Evolutionary conservation across 495 filamentous ascomycete genomes (phyloP), one percentile per base, ranked within the genome.

Genomic region (Penicillium simplicissimum): DNA sequence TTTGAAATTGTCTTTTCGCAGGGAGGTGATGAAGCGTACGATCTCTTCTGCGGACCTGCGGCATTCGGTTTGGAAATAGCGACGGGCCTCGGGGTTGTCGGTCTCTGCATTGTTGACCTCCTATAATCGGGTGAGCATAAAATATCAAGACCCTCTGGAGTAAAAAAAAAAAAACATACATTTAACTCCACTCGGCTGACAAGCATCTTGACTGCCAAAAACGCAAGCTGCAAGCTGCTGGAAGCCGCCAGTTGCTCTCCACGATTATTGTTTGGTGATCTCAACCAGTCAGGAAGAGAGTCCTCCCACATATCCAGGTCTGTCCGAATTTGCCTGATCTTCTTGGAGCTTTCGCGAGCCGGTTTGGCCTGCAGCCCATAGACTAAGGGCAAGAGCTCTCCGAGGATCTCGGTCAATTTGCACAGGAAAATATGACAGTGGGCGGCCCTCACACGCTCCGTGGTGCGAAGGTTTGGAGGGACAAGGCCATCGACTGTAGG

Each of bases 361-460:
- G 69, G 65, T 55, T 79, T 76, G 14, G 72, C 73, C 48, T 78
- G 74, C 0, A 82, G 59, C 15, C 77, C 75, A 58, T 84, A 84
- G 14, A 84, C 80, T 4, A 83, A 70, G 2, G 79, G 81, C 14
- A 84, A 61, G 2, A 84, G 67, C 37, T 83, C 79, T 8, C 78
- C 82, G 23, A 85, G 66, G 2, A 82, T 81, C 48, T 85, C 80
- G 2, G 81, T 83, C 48, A 85, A 68, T 43, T 66, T 75, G 61
- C 82, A 84, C 0, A 85, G 70, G 19, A 77, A 74, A 42, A 84
- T 80, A 54, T 84, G 82, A 55, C 79, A 81, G 53, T 78, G 73
- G 23, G 80, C 79, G 33, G 79, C 74, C 23, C 77, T 62, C 59
- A 79, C 74, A 52, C 77, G 76, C 63, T 76, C 75, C n/a, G 74